Base-by-base conservation (phyloP, 306 rosid species). In the Psophocarpus tetragonolobus region DNA sequence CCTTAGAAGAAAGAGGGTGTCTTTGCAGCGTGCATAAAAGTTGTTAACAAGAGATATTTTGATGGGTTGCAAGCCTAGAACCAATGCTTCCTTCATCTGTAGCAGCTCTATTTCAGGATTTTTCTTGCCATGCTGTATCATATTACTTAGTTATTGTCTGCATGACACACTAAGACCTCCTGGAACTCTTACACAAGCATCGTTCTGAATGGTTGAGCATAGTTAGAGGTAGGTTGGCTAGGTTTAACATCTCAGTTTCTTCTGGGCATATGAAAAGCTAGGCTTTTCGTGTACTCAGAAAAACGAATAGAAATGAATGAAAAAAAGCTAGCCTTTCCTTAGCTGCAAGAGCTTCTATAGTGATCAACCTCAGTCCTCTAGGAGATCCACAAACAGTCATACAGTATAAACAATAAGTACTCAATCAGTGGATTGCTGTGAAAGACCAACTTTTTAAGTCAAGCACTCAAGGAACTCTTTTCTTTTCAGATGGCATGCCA, bases 121-220 rank as follows among this genome's bases (percentile, higher is more conserved):
- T 66, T 86, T 85, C 0, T 92, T 87, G 23, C 58, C 27, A 51
- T 51, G 27, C 58, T 18, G 58, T 27, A 51, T 51, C 12, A 1
- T 7, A 51, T 51, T 89, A 90, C 78, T 86, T 85, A 42, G 92
- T 90, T 85, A 87, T 89, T 39, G 87, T 87, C 94, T 91, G 82
- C 97, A 89, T 45, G 94, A 91, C 29, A 89, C 90, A 39, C 92
- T 86, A 32, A 91, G 93, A 32, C 88, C 91, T 13, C 92, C 94
- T 2, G 90, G 91, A 67, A 91, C 92, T 36, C 92, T 89, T 67
- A 82, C 81, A 73, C 90, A 81, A 3, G 91, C 92, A 81, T 92
- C 84, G 71, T 83, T 87, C 94, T 89, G 87, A 71, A 81, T 24
- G 36, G 36, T 76, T 39, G 29, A 84, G 50, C 81, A 65, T 27